phyloP scores from a whole-genome alignment of 306 rosid species.

The Prunus dulcis region DNA sequence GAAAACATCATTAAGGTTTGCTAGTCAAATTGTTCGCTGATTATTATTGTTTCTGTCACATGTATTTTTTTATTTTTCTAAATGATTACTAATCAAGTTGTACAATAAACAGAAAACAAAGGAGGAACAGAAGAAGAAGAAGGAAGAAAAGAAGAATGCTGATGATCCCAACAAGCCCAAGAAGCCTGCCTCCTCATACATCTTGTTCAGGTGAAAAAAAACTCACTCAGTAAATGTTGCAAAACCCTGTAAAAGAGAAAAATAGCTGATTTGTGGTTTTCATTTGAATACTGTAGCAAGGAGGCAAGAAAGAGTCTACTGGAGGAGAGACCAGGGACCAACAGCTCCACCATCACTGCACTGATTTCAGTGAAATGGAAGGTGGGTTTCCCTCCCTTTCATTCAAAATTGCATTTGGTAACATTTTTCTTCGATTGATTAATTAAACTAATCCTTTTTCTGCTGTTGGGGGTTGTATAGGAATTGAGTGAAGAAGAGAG shows the following conservation, averaged over 20 bases:
- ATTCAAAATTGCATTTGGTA: neutral
- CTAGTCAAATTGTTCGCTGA: neutral
- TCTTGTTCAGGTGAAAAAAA: slow-evolving; percentile 55
- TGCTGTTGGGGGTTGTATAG: slow-evolving; percentile 19
- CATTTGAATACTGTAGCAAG: slow-evolving; percentile 34
- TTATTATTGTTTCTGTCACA: neutral
- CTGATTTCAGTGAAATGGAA: slow-evolving; percentile 82
- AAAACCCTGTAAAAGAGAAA: neutral
- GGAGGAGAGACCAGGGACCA: slow-evolving; percentile 61
- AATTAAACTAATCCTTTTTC: neutral
- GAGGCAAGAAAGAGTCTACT: slow-evolving; percentile 63
- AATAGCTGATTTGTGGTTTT: neutral
- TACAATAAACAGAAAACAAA: slow-evolving; percentile 54
- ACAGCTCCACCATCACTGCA: slow-evolving; percentile 48
- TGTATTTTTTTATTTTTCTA: neutral
- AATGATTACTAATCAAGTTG: neutral
- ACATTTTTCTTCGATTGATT: neutral
- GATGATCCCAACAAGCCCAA: slow-evolving; percentile 87
- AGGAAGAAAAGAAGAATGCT: slow-evolving; percentile 50
- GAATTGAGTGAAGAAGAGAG: slow-evolving; percentile 75
- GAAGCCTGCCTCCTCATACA: slow-evolving; percentile 76
- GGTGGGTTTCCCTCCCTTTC: slow-evolving; percentile 21
- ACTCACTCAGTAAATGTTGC: too few species aligned
- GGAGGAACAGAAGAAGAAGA: slow-evolving; percentile 62
- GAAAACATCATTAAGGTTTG: slow-evolving; percentile 72